These are phyloP conservation scores for Hippophae tibetana DNA, from an alignment of 306 rosid species.

Conservation along the genomic window DNA sequence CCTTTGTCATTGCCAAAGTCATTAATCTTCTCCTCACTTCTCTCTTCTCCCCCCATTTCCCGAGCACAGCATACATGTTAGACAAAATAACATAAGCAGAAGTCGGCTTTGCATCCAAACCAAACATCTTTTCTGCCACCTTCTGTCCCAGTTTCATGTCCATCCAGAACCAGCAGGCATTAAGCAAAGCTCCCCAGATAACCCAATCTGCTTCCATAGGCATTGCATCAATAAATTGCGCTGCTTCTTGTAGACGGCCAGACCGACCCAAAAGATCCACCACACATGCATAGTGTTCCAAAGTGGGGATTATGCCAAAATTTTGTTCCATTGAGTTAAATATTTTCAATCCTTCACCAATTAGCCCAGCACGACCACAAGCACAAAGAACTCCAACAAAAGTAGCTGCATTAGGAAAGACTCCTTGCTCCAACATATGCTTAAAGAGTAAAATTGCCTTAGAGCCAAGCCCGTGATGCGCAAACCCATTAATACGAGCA, in stretches of 20 bases:
- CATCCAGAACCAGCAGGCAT: conserved; percentile 78
- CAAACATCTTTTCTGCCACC: conserved; percentile 47
- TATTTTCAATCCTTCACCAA: conserved; percentile 45
- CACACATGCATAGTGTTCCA: conserved; percentile 72
- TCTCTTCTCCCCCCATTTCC: conserved; percentile 56
- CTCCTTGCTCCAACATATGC: conserved; percentile 42
- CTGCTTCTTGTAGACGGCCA: conserved; percentile 68
- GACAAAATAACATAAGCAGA: conserved; percentile 53
- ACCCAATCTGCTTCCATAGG: conserved; percentile 55
- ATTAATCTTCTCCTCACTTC: conserved; percentile 44
- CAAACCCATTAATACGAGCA: conserved; percentile 68
- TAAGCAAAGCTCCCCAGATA: conserved; percentile 71
- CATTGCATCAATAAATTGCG: conserved; percentile 46
- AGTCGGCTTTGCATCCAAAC: conserved; percentile 38
- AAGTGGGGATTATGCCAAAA: conserved; percentile 41
- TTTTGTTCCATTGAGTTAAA: conserved; percentile 42
- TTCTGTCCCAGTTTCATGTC: conserved; percentile 56
- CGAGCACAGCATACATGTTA: conserved; percentile 54
- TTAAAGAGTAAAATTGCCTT: conserved; percentile 47
- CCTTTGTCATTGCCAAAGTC: conserved; percentile 38
- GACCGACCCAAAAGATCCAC: conserved; percentile 84
- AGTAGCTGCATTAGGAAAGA: conserved; percentile 62
- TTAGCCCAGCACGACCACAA: conserved; percentile 56
- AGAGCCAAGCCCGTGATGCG: conserved; percentile 52
- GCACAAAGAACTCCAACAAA: conserved; percentile 59